phyloP scores from a whole-genome alignment of 2,329 filamentous ascomycete genomes.

The Alternaria conjuncta region DNA sequence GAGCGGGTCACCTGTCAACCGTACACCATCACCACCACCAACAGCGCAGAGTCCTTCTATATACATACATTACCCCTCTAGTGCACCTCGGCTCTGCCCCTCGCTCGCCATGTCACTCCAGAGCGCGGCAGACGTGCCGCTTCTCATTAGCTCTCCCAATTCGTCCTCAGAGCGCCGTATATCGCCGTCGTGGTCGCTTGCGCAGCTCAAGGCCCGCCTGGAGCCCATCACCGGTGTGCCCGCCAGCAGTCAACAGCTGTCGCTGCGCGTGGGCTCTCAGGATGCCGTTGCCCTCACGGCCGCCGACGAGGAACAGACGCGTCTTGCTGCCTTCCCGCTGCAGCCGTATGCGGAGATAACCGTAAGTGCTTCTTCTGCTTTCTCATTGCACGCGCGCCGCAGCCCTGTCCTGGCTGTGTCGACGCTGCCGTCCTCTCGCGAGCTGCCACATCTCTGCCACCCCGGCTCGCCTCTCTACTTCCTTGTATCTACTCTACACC shows the following conservation, averaged over 20 bases:
- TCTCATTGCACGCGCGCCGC: conserved; percentile 22
- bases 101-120: conserved; percentile 40
- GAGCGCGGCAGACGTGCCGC: conserved; percentile 73
- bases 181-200: conserved; percentile 89
- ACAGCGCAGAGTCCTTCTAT: conserved; percentile 7
- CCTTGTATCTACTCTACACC: conserved; percentile 6
- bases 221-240: conserved; percentile 94
- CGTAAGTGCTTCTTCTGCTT: conserved; percentile 62
- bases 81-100: conserved; percentile 10
- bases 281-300: conserved; percentile 71
- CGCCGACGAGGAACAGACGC: conserved; percentile 73
- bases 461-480: conserved; percentile 16
- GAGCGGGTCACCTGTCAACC: conserved; percentile 20
- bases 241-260: conserved; percentile 76
- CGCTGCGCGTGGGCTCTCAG: conserved; percentile 69
- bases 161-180: conserved; percentile 86
- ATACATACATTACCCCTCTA: conserved; percentile 7
- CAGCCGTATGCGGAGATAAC: conserved; percentile 78
- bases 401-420: conserved; percentile 20
- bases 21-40: conserved; percentile 8
- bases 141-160: conserved; percentile 77
- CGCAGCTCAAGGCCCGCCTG: conserved; percentile 82
- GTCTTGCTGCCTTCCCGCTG: conserved; percentile 70
- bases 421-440: conserved; percentile 31
- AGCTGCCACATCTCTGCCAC: conserved; percentile 38